Evolutionary conservation across 345 rosid species (phyloP).

Genomic region (Murraya koenigii): DNA sequence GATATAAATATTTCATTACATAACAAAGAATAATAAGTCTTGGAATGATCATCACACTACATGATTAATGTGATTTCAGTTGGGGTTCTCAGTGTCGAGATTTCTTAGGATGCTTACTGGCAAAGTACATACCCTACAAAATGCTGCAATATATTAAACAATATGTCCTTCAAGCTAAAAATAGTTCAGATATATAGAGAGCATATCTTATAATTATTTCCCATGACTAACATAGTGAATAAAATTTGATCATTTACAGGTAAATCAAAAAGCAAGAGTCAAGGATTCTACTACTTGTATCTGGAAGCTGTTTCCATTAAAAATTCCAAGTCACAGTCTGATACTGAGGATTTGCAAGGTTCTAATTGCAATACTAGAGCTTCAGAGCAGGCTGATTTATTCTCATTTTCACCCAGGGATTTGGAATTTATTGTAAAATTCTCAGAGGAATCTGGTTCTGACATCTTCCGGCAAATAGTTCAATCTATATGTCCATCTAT

Average conservation of each 20-base stretch:
- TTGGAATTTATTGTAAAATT: conserved; percentile 92
- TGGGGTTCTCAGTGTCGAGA: background rate
- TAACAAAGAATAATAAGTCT: background rate
- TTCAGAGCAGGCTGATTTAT: conserved; percentile 61
- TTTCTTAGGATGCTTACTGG: background rate
- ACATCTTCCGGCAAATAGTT: conserved; percentile 70
- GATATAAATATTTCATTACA: background rate
- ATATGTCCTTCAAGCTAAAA: background rate
- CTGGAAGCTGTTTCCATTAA: conserved; percentile 80
- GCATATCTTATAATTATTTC: conserved; percentile 12
- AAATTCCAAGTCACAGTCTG: conserved; percentile 75
- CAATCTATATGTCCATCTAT: conserved; percentile 95
- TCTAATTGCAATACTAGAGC: conserved; percentile 40
- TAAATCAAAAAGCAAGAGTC: conserved; percentile 79
- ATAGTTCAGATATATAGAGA: too few species aligned
- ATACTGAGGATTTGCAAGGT: conserved; percentile 53
- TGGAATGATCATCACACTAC: background rate
- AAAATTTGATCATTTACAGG: conserved; percentile 48
- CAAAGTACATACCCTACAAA: background rate
- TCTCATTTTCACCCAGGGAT: conserved; percentile 78
- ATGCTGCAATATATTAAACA: background rate
- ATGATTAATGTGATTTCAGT: background rate
- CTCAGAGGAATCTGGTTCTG: conserved; percentile 77
- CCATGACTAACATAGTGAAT: conserved; percentile 7
- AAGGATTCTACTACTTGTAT: conserved; percentile 90